Evolutionary conservation across 1,284 basidiomycete genomes (phyloP).

Genomic region (Leccinum subrobustum): DNA sequence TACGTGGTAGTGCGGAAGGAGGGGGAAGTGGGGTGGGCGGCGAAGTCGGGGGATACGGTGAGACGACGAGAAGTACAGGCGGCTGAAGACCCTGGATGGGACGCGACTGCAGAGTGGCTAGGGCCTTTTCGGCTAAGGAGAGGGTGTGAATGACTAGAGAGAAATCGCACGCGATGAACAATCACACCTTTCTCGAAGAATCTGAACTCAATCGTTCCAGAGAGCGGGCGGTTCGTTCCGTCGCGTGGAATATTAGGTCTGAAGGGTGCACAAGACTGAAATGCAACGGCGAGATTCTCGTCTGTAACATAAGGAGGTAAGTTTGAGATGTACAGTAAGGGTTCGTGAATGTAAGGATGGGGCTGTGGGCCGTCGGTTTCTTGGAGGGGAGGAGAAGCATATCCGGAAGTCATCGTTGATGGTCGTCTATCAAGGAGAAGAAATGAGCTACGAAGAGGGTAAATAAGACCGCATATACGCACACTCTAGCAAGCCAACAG

Average conservation of each 20-base stretch:
- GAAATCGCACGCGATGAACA: constrained; percentile 8
- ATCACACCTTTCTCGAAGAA: constrained; percentile 71
- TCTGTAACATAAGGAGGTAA: constrained; percentile 69
- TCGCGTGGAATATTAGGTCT: constrained; percentile 72
- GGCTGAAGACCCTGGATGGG: constrained; percentile 59
- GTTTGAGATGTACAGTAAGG: constrained; percentile 67
- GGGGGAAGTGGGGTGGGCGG: constrained; percentile 71
- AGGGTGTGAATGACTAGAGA: constrained; percentile 7
- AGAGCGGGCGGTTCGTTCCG: constrained; percentile 47
- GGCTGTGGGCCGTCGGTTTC: constrained; percentile 35
- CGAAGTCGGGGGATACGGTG: constrained; percentile 69
- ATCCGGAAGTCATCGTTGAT: constrained; percentile 39
- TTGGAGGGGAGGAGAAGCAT: constrained; percentile 33
- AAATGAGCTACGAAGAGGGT: neutral
- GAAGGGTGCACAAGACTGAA: constrained; percentile 73
- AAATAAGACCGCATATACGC: constrained; percentile 6
- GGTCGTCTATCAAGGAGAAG: constrained; percentile 19
- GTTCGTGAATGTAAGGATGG: constrained; percentile 80
- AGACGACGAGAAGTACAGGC: constrained; percentile 58
- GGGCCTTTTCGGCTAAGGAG: constrained; percentile 78
- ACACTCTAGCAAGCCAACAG: constrained; percentile 32
- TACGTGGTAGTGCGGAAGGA: constrained; percentile 68
- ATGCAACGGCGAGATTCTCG: constrained; percentile 68
- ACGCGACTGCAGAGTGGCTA: constrained; percentile 77
- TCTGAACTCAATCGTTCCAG: constrained; percentile 77